phyloP scores from a whole-genome alignment of 768 basidiomycete genomes.

The Trametes villosa region DNA sequence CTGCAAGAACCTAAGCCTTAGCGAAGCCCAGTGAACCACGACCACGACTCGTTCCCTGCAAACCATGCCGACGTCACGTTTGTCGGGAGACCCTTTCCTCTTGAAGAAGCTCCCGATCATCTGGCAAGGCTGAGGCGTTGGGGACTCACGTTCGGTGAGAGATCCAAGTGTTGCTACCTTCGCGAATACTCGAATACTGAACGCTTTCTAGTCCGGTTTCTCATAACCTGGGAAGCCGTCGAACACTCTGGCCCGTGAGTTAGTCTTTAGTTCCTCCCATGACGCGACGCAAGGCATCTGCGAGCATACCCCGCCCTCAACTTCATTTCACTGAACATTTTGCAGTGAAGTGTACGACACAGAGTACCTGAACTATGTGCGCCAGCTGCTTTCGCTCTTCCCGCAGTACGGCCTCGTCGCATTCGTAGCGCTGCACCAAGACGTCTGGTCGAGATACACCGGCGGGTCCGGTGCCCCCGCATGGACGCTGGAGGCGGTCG shows the following conservation, averaged over 20 bases:
- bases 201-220: slow-evolving; percentile 70
- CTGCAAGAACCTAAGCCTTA: slow-evolving; percentile 3
- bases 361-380: slow-evolving; percentile 82
- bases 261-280: not conserved
- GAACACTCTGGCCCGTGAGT: slow-evolving; percentile 93
- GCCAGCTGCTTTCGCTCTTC: slow-evolving; percentile 64
- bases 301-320: no score
- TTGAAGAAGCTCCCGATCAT: slow-evolving; percentile 87
- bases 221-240: slow-evolving; percentile 96
- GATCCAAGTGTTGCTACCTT: not conserved
- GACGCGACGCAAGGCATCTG: no score
- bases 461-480: slow-evolving; percentile 97
- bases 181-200: not conserved
- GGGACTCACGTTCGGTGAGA: slow-evolving; percentile 86
- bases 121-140: slow-evolving; percentile 80
- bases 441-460: slow-evolving; percentile 94
- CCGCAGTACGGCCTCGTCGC: slow-evolving; percentile 74
- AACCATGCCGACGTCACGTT: slow-evolving; percentile 74
- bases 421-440: slow-evolving; percentile 87
- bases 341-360: slow-evolving; percentile 81
- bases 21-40: slow-evolving; percentile 67
- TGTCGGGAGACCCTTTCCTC: slow-evolving; percentile 88
- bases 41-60: slow-evolving; percentile 69
- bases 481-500: slow-evolving; percentile 88
- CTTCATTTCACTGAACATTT: not conserved